Percentiles rank a stretch among this genome's conserved stretches.
phyloP scores from a whole-genome alignment of 2,329 filamentous ascomycete species.

The Calonectria crousiana region DNA sequence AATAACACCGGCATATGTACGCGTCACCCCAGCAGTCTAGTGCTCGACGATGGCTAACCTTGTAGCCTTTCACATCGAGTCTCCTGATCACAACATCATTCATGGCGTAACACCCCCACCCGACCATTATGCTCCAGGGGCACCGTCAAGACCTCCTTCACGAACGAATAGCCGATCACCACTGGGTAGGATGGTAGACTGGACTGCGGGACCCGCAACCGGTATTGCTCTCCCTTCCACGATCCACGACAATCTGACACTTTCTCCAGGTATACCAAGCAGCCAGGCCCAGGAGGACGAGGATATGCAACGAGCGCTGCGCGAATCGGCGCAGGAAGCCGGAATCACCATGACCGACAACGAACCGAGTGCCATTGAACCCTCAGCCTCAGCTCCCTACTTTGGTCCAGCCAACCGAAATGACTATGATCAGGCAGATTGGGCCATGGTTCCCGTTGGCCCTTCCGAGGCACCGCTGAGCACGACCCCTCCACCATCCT shows the following conservation, averaged over 20 bases:
- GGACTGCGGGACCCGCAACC: conserved; percentile 56
- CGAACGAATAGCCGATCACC: conserved; percentile 69
- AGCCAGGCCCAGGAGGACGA: conserved; percentile 62
- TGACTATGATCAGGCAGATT: conserved; percentile 67
- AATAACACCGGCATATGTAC: conserved; percentile 60
- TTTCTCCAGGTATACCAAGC: conserved; percentile 51
- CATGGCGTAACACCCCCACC: conserved; percentile 57
- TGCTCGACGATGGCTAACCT: conserved; percentile 38
- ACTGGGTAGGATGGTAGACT: conserved; percentile 63
- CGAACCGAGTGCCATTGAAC: conserved; percentile 63
- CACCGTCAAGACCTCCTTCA: conserved; percentile 73
- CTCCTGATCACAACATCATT: conserved; percentile 60
- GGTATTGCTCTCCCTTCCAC: conserved; percentile 50
- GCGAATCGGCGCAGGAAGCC: conserved; percentile 66
- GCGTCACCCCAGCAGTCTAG: conserved; percentile 29
- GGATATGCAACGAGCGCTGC: conserved; percentile 68
- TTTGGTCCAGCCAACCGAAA: conserved; percentile 72
- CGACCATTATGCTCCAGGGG: conserved; percentile 56
- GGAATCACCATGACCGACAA: conserved; percentile 59
- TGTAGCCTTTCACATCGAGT: conserved; percentile 68
- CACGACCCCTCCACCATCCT: conserved; percentile 50
- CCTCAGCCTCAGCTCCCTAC: conserved; percentile 54
- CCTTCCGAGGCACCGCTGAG: conserved; percentile 39
- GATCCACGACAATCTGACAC: conserved; percentile 40
- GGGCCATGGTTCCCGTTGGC: conserved; percentile 68